Percentiles rank a stretch among this genome's conserved stretches.
Conservation (phyloP, 2,329 filamentous ascomycete species). For the Epichloe gansuensis region DNA sequence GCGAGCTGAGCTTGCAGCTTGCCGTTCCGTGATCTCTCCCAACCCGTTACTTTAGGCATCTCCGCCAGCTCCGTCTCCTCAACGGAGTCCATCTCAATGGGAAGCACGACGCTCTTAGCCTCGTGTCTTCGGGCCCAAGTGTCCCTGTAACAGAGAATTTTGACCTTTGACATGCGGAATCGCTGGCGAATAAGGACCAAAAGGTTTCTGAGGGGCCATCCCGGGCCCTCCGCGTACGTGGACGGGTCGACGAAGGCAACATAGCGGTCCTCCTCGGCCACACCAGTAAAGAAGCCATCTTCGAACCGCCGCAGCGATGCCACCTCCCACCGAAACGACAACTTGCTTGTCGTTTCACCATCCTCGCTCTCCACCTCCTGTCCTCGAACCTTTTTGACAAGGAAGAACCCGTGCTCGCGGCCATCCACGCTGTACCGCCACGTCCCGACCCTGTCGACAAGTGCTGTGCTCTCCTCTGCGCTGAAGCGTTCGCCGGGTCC, state of each 20-base stretch:
- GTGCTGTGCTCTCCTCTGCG: slow-evolving; percentile 56
- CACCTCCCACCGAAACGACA: slow-evolving; percentile 65
- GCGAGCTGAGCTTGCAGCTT: slow-evolving; percentile 69
- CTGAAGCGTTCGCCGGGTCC: slow-evolving; percentile 43
- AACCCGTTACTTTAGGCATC: slow-evolving; percentile 87
- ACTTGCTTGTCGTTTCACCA: slow-evolving; percentile 31
- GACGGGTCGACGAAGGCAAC: slow-evolving; percentile 87
- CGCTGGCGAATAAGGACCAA: slow-evolving; percentile 72
- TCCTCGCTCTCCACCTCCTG: slow-evolving; percentile 32
- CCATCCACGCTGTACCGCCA: slow-evolving; percentile 76
- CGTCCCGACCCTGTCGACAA: slow-evolving; percentile 74
- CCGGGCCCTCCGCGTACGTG: slow-evolving; percentile 74
- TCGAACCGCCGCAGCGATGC: slow-evolving; percentile 68
- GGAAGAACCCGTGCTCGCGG: slow-evolving; percentile 85
- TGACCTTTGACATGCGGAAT: slow-evolving; percentile 63
- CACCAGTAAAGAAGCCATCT: slow-evolving; percentile 68
- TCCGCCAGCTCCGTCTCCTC: slow-evolving; percentile 30
- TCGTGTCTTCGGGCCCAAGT: slow-evolving; percentile 65
- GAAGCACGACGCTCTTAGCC: slow-evolving; percentile 67
- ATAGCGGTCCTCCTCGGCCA: slow-evolving; percentile 61
- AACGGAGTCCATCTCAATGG: slow-evolving; percentile 41
- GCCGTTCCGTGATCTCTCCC: slow-evolving; percentile 72
- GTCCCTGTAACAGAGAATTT: slow-evolving; percentile 85
- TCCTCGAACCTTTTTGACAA: slow-evolving; percentile 62
- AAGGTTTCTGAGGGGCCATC: slow-evolving; percentile 87